Conservation (phyloP, 1,139 yeast species). For the Pichia sp. region DNA sequence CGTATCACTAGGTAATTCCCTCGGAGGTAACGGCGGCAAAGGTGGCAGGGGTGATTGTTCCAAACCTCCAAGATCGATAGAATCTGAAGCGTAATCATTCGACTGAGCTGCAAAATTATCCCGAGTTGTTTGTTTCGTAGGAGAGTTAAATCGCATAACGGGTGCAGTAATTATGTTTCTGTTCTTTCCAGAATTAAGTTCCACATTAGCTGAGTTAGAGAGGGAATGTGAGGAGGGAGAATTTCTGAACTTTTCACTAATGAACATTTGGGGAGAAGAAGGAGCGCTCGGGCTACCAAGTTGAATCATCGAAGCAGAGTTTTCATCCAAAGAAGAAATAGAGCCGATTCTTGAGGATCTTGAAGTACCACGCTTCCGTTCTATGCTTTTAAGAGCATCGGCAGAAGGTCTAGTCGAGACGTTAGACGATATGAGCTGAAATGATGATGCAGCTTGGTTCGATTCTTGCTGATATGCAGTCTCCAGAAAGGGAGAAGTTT, state of each 20-base stretch:
- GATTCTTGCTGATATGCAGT: not conserved
- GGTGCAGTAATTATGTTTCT: too few species aligned
- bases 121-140: too few species aligned
- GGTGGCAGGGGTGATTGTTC: too few species aligned
- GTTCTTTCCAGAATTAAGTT: too few species aligned
- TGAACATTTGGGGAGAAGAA: slow-evolving; percentile 15
- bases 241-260: slow-evolving; percentile 13
- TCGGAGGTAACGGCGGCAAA: too few species aligned
- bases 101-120: too few species aligned
- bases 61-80: too few species aligned
- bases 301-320: not conserved
- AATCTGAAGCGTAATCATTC: too few species aligned
- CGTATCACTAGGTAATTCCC: too few species aligned
- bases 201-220: too few species aligned
- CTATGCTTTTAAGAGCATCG: slow-evolving; percentile 10
- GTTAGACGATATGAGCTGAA: slow-evolving; percentile 1
- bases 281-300: slow-evolving; percentile 7
- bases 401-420: slow-evolving; percentile 4
- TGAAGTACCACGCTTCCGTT: slow-evolving; percentile 12
- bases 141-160: not conserved
- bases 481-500: not conserved
- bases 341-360: slow-evolving; percentile 9
- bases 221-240: slow-evolving; percentile 2
- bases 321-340: slow-evolving; percentile 9
- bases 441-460: slow-evolving; percentile 1